Evolutionary conservation across 1,284 basidiomycete genomes (phyloP), one percentile per base, ranked within the genome.

Genomic region (Cutaneotrichosporon dermatis): DNA sequence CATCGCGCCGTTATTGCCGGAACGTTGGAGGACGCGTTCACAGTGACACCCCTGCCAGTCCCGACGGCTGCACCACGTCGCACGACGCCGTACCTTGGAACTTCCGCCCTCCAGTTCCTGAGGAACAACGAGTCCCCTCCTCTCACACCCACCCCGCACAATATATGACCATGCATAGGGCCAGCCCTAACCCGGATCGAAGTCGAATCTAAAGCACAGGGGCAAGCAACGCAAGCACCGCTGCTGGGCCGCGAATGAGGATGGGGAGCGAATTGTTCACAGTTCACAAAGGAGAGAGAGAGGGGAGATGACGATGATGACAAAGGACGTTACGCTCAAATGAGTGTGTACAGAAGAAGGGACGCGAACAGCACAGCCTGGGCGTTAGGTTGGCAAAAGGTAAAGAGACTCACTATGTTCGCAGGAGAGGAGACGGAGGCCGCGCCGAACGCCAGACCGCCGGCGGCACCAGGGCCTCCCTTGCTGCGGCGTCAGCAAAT

Each of bases 131-230:
- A 25, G 25, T 3, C 25, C 25, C 25, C 25, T 25, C 2, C 25
- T 3, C 25, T 25, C 25, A 25, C 25, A 25, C 25, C 25, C n/a
- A n/a, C 25, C 25, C 25, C 25, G 25, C 25, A 25, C 25, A 25
- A 25, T 25, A 49, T 34, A 46, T 49, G 46, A 49, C 46, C 46
- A 49, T 49, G 46, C 46, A 49, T 49, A 49, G 46, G 46, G 46
- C 46, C 46, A 49, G 46, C 46, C 46, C 46, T 49, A 49, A 49
- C 46, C 46, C 46, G 46, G 46, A 49, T 49, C 11, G 46, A 49
- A 33, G 34, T 46, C 46, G 46, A 49, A 49, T 49, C 46, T 35
- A 49, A 49, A 35, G 33, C 46, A 49, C 46, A 49, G 9, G 25
- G 34, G 25, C 46, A 25, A 13, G 46, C 46, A 49, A 49, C 34